phyloP scores from a whole-genome alignment of 345 rosid species.

The Acer campestre region DNA sequence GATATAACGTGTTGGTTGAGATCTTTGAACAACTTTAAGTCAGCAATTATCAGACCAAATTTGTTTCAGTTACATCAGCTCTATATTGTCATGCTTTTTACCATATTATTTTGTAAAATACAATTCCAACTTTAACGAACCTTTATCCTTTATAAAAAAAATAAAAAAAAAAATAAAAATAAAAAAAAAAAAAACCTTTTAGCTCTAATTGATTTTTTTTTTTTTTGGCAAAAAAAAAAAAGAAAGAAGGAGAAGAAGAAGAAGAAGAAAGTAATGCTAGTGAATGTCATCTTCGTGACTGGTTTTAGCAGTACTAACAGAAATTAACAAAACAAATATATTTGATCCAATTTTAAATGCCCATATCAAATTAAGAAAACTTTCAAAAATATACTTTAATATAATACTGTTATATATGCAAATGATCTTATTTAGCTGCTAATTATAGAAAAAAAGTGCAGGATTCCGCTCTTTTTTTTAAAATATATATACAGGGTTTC shows the following conservation, averaged over 20 bases:
- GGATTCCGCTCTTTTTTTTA: too few relatives aligned
- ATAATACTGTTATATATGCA: too few relatives aligned
- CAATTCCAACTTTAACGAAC: not conserved
- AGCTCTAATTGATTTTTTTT: not conserved
- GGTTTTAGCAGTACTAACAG: not conserved
- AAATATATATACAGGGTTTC: too few relatives aligned
- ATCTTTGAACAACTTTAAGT: not conserved
- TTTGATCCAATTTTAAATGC: too few relatives aligned
- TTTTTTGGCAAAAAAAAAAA: not conserved
- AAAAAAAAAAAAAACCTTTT: not conserved
- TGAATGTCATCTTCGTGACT: not conserved
- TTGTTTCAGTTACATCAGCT: constrained; percentile 13
- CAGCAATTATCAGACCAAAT: not conserved
- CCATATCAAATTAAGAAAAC: too few relatives aligned
- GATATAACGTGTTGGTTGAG: not conserved
- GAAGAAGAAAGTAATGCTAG: not conserved
- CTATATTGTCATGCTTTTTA: not conserved
- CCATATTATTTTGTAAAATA: not conserved
- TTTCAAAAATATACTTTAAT: too few relatives aligned
- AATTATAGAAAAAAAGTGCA: too few relatives aligned
- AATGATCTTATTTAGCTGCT: too few relatives aligned
- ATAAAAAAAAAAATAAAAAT: not conserved
- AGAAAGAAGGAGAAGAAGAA: too few relatives aligned
- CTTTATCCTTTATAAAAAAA: not conserved
- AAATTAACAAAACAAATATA: not conserved